Conservation (phyloP, 2,329 filamentous ascomycete genomes). For the Aspergillus bombycis region DNA sequence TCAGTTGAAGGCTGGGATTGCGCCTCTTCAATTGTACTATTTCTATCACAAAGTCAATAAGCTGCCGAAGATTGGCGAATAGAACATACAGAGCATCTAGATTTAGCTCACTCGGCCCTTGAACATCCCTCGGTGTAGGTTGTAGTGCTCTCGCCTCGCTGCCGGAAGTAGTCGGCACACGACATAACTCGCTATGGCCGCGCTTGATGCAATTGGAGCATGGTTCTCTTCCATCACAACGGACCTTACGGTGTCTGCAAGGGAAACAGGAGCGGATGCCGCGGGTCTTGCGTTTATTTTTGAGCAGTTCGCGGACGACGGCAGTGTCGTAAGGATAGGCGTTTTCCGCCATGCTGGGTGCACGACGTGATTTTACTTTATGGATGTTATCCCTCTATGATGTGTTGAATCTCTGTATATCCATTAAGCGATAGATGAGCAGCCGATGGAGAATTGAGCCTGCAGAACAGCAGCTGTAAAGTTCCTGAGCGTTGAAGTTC, state of each 20-base stretch:
- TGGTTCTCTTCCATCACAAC: slow-evolving; percentile 22
- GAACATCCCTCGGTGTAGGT: not conserved
- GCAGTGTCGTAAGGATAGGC: slow-evolving; percentile 28
- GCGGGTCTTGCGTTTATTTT: slow-evolving; percentile 25
- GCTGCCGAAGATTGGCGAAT: not conserved
- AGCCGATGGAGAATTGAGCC: not conserved
- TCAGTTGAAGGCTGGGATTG: not conserved
- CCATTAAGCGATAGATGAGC: not conserved
- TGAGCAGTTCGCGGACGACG: slow-evolving; percentile 25
- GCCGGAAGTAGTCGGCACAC: slow-evolving; percentile 15
- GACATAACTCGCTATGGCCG: slow-evolving; percentile 25
- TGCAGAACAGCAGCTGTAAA: not conserved
- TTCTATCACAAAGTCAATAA: not conserved
- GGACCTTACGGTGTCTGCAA: slow-evolving; percentile 27
- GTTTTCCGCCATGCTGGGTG: slow-evolving; percentile 13
- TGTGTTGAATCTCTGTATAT: not conserved
- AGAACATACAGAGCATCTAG: not conserved
- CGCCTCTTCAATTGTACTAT: not conserved
- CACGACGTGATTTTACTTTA: not conserved
- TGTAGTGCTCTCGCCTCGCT: not conserved
- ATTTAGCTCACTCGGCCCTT: slow-evolving; percentile 5
- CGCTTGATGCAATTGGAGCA: slow-evolving; percentile 25
- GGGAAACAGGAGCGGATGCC: slow-evolving; percentile 30
- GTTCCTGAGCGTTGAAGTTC: not conserved
- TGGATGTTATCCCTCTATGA: not conserved